These are phyloP conservation scores for Pseudogymnoascus sp. DNA, from an alignment of 2,329 filamentous ascomycete species.

Conservation along the genomic window DNA sequence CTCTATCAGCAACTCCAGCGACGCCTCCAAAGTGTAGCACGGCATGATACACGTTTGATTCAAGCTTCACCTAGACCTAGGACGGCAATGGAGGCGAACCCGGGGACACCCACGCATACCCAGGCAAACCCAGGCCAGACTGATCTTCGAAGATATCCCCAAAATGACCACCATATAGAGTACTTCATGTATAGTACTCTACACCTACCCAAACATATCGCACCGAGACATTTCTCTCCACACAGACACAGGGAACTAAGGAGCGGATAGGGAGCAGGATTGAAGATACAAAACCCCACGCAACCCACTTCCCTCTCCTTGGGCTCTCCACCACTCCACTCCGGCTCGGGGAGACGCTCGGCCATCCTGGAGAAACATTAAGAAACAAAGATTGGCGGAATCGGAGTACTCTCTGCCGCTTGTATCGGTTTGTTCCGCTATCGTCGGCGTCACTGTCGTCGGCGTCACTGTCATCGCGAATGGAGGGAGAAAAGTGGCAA, in stretches of 20 bases:
- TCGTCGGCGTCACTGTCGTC: background rate
- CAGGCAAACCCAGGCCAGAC: background rate
- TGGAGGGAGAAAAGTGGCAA: background rate
- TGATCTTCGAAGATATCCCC: background rate
- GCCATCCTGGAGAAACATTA: background rate
- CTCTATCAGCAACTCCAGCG: background rate
- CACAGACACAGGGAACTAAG: background rate
- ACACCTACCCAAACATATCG: background rate
- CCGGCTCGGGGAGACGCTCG: slow-evolving; percentile 2
- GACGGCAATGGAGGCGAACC: background rate
- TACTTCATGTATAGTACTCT: background rate
- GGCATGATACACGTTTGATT: slow-evolving; percentile 4
- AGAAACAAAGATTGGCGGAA: background rate
- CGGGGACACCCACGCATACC: background rate
- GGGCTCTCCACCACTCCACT: background rate
- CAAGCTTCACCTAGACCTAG: background rate
- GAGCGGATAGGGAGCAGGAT: background rate
- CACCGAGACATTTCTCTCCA: slow-evolving; percentile 2
- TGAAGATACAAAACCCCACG: background rate
- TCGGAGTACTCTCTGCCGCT: background rate
- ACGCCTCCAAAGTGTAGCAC: background rate
- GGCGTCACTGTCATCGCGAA: background rate
- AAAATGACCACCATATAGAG: background rate
- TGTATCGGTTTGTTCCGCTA: background rate
- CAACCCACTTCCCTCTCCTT: background rate